phyloP scores from a whole-genome alignment of 257 asterid genomes.

The Ocimum tenuiflorum region DNA sequence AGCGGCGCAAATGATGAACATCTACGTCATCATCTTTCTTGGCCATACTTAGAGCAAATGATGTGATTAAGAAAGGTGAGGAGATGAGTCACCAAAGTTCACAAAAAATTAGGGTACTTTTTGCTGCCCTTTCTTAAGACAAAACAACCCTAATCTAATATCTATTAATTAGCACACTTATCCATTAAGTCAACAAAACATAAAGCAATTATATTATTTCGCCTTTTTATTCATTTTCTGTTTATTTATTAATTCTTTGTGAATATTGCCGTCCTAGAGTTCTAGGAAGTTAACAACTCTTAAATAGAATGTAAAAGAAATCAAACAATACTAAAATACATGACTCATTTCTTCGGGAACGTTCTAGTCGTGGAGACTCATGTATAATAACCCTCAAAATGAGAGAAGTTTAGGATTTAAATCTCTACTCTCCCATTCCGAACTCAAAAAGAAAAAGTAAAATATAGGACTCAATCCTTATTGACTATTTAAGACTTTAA shows the following conservation, averaged over 20 bases:
- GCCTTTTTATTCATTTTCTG: not conserved
- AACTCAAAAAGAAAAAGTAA: too few relatives aligned
- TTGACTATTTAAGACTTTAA: too few relatives aligned
- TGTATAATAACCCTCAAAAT: too few relatives aligned
- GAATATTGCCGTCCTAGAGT: not conserved
- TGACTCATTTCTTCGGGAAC: too few relatives aligned
- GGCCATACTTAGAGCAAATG: not conserved
- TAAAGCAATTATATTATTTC: not conserved
- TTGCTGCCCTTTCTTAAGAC: slow-evolving; percentile 24
- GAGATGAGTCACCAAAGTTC: slow-evolving; percentile 8
- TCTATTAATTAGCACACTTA: slow-evolving; percentile 3
- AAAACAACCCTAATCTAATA: slow-evolving; percentile 6
- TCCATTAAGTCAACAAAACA: not conserved
- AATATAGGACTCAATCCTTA: too few relatives aligned
- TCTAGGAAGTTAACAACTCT: not conserved
- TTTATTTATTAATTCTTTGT: not conserved
- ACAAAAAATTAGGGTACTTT: slow-evolving; percentile 21
- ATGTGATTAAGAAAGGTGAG: slow-evolving; percentile 11
- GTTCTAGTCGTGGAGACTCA: too few relatives aligned
- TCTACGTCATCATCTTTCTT: not conserved
- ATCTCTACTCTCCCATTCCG: too few relatives aligned
- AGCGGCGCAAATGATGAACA: too few relatives aligned
- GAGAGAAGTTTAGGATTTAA: too few relatives aligned
- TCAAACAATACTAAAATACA: not conserved
- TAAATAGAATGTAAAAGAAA: not conserved